phyloP scores from a whole-genome alignment of 2,329 filamentous ascomycete genomes.

The Ambrosiella cleistominuta region DNA sequence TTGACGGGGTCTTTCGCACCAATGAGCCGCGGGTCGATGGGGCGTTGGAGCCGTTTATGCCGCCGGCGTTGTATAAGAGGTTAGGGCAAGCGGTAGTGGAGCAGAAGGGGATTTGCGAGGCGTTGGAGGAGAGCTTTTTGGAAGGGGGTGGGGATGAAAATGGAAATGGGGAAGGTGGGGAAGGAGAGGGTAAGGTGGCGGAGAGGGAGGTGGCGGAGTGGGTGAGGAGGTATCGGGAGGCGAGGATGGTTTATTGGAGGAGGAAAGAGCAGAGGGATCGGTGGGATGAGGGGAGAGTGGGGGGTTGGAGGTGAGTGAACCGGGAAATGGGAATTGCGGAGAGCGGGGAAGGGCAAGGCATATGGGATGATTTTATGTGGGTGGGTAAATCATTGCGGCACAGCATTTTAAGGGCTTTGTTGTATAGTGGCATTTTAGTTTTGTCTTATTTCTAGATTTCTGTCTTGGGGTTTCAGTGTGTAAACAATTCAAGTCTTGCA shows the following conservation, averaged over 20 bases:
- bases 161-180: too few relatives aligned
- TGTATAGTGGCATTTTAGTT: background rate
- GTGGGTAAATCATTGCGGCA: background rate
- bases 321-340: background rate
- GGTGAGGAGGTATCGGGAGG: slow-evolving; percentile 64
- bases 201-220: slow-evolving; percentile 79
- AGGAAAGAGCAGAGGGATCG: slow-evolving; percentile 74
- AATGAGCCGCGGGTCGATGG: slow-evolving; percentile 44
- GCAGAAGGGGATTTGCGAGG: slow-evolving; percentile 63
- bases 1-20: background rate
- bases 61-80: slow-evolving; percentile 69
- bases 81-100: slow-evolving; percentile 61
- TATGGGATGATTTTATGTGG: background rate
- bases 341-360: background rate
- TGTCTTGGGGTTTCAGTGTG: background rate
- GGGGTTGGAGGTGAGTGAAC: slow-evolving; percentile 64
- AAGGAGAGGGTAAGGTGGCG: slow-evolving; percentile 30
- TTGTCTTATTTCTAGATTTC: background rate
- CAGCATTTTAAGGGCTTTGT: background rate
- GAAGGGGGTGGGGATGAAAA: slow-evolving; percentile 30
- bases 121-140: slow-evolving; percentile 84
- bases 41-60: slow-evolving; percentile 68
- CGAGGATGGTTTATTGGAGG: slow-evolving; percentile 59
- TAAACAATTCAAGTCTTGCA: too few relatives aligned
- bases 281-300: slow-evolving; percentile 91